phyloP scores from a whole-genome alignment of 2,329 filamentous ascomycete genomes.

The Pseudocercospora fijiensis region DNA sequence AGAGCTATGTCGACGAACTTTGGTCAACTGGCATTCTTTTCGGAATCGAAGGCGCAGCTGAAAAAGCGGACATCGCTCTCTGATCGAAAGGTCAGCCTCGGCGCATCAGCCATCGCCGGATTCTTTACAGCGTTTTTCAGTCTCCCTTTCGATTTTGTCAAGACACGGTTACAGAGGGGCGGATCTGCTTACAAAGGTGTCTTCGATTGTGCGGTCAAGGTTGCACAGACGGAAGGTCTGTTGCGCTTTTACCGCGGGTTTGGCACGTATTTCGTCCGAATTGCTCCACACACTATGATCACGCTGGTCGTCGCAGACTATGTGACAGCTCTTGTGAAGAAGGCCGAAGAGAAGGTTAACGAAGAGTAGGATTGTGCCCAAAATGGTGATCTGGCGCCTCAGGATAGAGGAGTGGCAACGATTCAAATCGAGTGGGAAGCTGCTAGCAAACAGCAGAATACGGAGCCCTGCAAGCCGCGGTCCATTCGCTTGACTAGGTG shows the following conservation, averaged over 20 bases:
- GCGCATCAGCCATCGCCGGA: conserved; percentile 82
- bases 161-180: conserved; percentile 92
- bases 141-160: conserved; percentile 95
- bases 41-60: conserved; percentile 86
- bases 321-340: conserved; percentile 16
- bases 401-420: background rate
- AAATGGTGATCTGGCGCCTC: background rate
- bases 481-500: too few species aligned
- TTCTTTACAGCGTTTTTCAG: conserved; percentile 97
- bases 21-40: conserved; percentile 94
- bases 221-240: conserved; percentile 79
- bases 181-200: conserved; percentile 81
- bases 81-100: conserved; percentile 68
- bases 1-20: conserved; percentile 97
- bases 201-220: conserved; percentile 84
- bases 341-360: background rate
- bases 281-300: conserved; percentile 26
- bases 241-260: conserved; percentile 93
- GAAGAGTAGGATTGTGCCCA: background rate
- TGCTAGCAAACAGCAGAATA: too few species aligned
- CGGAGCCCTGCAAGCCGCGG: too few species aligned
- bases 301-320: conserved; percentile 27
- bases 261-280: conserved; percentile 73
- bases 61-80: conserved; percentile 64
- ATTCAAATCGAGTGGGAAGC: too few species aligned